These are phyloP conservation scores for Cephalotrichum gorgonifer DNA, from an alignment of 2,329 filamentous ascomycete species.

Conservation along the genomic window DNA sequence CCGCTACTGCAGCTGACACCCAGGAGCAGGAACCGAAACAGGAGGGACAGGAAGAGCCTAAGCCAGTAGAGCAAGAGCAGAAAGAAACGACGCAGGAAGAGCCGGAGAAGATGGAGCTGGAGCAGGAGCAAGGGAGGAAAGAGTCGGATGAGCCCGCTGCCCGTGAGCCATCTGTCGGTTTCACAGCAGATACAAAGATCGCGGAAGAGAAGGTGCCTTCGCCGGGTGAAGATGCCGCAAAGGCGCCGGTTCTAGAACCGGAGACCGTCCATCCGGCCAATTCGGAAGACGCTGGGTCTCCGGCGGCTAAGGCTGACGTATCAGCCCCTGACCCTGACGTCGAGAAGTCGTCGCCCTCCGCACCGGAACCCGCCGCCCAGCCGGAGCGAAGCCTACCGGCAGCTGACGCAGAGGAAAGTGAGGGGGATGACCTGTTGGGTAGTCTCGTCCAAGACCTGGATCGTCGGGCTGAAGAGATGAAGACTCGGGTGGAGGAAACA, in stretches of 20 bases:
- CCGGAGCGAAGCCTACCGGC: too few relatives aligned
- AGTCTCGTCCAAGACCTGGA: conserved; percentile 34
- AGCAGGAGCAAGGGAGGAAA: not conserved
- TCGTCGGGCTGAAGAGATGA: conserved; percentile 16
- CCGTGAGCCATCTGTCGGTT: not conserved
- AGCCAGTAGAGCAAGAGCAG: not conserved
- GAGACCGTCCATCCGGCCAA: not conserved
- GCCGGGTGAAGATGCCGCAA: conserved; percentile 8
- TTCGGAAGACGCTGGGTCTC: too few relatives aligned
- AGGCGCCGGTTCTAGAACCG: conserved; percentile 9
- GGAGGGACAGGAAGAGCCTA: not conserved
- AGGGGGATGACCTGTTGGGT: conserved; percentile 29
- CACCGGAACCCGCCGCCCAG: too few relatives aligned
- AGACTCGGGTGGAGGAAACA: not conserved
- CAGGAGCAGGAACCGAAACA: not conserved
- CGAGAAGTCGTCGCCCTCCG: too few relatives aligned
- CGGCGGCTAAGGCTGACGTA: too few relatives aligned
- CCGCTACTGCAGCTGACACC: not conserved
- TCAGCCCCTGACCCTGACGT: too few relatives aligned
- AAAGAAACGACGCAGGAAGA: not conserved
- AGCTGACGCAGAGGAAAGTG: too few relatives aligned
- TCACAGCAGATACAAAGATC: not conserved
- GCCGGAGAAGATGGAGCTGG: not conserved
- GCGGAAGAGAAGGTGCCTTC: not conserved
- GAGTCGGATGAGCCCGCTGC: not conserved